Conservation (phyloP, 805 yeast genomes). For the Wickerhamomyces chaumierensis region DNA sequence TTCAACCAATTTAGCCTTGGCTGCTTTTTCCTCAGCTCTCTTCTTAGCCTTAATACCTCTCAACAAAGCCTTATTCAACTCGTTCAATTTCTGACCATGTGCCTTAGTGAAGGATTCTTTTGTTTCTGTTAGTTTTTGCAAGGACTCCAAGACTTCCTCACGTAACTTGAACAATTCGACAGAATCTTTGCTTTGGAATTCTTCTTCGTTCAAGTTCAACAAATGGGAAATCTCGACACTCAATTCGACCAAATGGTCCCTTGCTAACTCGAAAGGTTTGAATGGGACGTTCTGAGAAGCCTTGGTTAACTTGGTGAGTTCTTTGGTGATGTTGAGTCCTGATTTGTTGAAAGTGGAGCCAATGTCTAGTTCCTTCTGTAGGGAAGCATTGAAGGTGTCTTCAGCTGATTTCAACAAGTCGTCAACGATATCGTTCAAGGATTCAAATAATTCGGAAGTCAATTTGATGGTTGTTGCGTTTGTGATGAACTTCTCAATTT, state of each 20-base stretch:
- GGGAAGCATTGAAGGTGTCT: constrained; percentile 30
- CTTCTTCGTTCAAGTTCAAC: background rate
- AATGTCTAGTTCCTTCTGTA: constrained; percentile 31
- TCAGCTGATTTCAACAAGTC: constrained; percentile 31
- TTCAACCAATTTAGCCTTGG: too few species aligned
- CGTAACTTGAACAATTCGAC: constrained; percentile 20
- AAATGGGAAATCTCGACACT: constrained; percentile 19
- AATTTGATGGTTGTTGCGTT: constrained; percentile 37
- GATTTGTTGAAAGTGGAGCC: constrained; percentile 31
- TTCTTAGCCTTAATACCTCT: constrained; percentile 11
- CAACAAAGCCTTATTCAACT: constrained; percentile 11
- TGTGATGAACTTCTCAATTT: constrained; percentile 27
- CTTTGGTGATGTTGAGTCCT: constrained; percentile 41
- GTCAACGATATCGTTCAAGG: constrained; percentile 31
- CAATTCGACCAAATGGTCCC: constrained; percentile 17
- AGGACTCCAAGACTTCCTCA: constrained; percentile 14
- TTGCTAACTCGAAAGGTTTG: constrained; percentile 17
- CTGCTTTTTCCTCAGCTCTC: constrained; percentile 13
- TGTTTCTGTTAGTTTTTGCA: constrained; percentile 9
- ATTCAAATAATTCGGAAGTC: constrained; percentile 31
- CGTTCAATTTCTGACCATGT: constrained; percentile 22
- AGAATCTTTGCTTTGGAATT: background rate
- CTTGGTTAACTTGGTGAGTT: constrained; percentile 32
- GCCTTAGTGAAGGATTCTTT: constrained; percentile 11
- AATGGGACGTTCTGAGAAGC: constrained; percentile 17